A percentile compares a stretch with the other conserved stretches of the same genome.
phyloP scores from a whole-genome alignment of 2,329 filamentous ascomycete genomes.

The Allantophomopsis cytisporea region DNA sequence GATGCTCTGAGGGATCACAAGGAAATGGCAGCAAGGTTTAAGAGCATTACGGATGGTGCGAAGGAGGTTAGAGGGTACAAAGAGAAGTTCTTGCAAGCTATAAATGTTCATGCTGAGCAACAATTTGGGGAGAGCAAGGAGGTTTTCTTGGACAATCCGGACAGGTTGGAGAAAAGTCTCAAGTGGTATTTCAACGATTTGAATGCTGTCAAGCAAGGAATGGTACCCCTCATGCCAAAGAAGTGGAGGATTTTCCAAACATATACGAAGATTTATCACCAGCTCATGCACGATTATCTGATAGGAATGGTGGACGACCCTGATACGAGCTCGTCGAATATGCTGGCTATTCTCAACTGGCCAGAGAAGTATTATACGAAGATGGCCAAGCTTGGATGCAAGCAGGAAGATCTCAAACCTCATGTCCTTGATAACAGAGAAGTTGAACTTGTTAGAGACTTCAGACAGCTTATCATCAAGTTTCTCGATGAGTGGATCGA shows the following conservation, averaged over 20 bases:
- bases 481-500: slow-evolving; percentile 97
- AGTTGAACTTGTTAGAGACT: slow-evolving; percentile 81
- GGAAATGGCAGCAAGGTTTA: slow-evolving; percentile 84
- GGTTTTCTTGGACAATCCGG: slow-evolving; percentile 72
- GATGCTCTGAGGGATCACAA: slow-evolving; percentile 93
- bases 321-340: slow-evolving; percentile 72
- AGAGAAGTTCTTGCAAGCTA: slow-evolving; percentile 73
- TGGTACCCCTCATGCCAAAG: slow-evolving; percentile 83
- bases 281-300: slow-evolving; percentile 90
- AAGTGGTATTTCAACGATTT: slow-evolving; percentile 98
- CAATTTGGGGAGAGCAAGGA: slow-evolving; percentile 48
- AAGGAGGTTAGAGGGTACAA: slow-evolving; percentile 93
- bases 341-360: slow-evolving; percentile 88
- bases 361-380: slow-evolving; percentile 92
- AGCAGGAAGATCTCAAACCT: slow-evolving; percentile 61
- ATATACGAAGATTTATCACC: slow-evolving; percentile 84
- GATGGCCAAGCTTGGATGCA: slow-evolving; percentile 81
- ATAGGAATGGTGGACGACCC: slow-evolving; percentile 72
- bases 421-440: slow-evolving; percentile 87
- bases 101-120: slow-evolving; percentile 45
- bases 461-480: slow-evolving; percentile 87
- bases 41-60: slow-evolving; percentile 86
- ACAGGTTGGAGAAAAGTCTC: slow-evolving; percentile 72
- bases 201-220: slow-evolving; percentile 85
- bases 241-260: slow-evolving; percentile 94